Evolutionary conservation across 768 basidiomycete species (phyloP), one percentile per base, ranked within the genome.

Genomic region (Suillus lakei): DNA sequence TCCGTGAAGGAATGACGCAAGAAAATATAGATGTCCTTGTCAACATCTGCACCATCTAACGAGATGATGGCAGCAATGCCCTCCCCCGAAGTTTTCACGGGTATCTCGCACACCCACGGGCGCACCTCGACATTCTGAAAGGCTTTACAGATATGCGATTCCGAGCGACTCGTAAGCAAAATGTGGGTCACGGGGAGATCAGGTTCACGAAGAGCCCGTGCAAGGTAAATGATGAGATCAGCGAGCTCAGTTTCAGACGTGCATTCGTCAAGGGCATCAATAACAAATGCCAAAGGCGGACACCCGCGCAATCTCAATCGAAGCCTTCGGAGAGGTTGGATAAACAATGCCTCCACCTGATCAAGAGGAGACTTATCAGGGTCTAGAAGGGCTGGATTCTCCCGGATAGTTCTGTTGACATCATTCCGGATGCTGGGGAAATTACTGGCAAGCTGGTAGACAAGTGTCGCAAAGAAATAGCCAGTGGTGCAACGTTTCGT

Each of bases 311-410:
- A 5, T 32, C 53, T 54, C 18, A 21, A 32, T 5, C 6, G 28
- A 54, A 54, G 53, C 53, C 30, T 21, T 21, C 53, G 28, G 53
- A 54, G 53, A 54, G 53, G 53, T 54, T 54, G 53, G 21, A 54
- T 54, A 10, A 54, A 54, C 10, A 54, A 54, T 32, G 53, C 53
- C 10, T 54, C 53, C 30, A 6, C 18, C 53, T 54, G 53, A 5
- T 54, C 53, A 5, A 30, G 53, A 54, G 32, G 53, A 21, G 53
- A 54, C 10, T 30, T 54, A 10, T 30, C 30, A 30, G 53, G 53
- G 30, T 54, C 53, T 54, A 54, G 10, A 32, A 54, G 53, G 5
- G 53, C 53, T 32, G 53, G 28, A 32, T 54, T 54, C 1, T 53
- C 51, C 18, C 28, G 18, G 28, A 53, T 53, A 21, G 28, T 53